Evolutionary conservation across 495 filamentous ascomycete genomes (phyloP).

Genomic region (Trichoderma gamsii): DNA sequence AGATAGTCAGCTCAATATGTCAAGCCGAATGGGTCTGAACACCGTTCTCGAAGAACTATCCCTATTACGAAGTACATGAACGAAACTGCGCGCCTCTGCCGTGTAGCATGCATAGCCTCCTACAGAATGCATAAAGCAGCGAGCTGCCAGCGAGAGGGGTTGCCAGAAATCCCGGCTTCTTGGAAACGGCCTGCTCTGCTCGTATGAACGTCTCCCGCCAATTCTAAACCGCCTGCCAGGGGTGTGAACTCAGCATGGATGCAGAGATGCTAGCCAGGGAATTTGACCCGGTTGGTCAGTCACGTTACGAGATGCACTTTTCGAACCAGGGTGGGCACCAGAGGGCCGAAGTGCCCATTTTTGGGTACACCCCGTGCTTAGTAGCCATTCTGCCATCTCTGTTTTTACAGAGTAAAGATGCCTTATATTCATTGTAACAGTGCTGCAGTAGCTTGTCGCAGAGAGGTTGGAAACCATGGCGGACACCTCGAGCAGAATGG

Average conservation of each 20-base stretch:
- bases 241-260: neutral
- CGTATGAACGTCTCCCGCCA: neutral
- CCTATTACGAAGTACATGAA: neutral
- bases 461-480: neutral
- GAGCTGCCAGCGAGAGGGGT: neutral
- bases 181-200: neutral
- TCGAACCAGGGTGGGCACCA: neutral
- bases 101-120: neutral
- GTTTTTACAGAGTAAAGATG: neutral
- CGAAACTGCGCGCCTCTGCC: neutral
- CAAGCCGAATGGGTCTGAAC: neutral
- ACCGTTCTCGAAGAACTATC: neutral
- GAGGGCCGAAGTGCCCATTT: neutral
- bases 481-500: neutral
- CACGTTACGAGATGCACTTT: neutral
- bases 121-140: neutral
- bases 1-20: neutral
- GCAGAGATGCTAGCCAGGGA: slow-evolving; percentile 11
- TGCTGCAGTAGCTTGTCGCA: neutral
- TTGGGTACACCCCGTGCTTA: neutral
- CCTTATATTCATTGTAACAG: neutral
- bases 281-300: slow-evolving; percentile 8
- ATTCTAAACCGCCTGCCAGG: neutral
- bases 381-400: neutral
- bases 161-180: neutral